Conservation (phyloP, 257 asterid genomes). For the Echium plantagineum region DNA sequence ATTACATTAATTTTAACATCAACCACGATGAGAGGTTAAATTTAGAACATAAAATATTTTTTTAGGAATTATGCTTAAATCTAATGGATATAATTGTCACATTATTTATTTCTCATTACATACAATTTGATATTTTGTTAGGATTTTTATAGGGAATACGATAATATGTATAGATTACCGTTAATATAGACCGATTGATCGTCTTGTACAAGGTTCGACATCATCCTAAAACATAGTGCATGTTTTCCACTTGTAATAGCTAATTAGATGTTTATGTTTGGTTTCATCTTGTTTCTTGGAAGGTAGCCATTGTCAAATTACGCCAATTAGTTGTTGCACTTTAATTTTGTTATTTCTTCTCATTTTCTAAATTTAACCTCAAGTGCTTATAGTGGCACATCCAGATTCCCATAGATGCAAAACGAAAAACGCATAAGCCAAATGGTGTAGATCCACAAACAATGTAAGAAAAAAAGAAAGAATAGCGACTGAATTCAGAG, state of each 20-base stretch:
- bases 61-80: too few relatives aligned
- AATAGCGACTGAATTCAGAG: slow-evolving; percentile 4
- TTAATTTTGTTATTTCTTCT: not conserved
- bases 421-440: slow-evolving; percentile 37
- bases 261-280: not conserved
- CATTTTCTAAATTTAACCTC: slow-evolving; percentile 11
- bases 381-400: slow-evolving; percentile 10
- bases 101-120: too few relatives aligned
- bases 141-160: too few relatives aligned
- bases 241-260: not conserved
- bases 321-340: slow-evolving; percentile 5
- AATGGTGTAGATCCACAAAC: slow-evolving; percentile 15
- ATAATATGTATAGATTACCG: too few relatives aligned
- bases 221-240: not conserved
- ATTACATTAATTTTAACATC: too few relatives aligned
- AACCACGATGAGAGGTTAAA: too few relatives aligned
- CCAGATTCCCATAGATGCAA: slow-evolving; percentile 34
- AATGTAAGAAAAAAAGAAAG: not conserved
- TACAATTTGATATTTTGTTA: too few relatives aligned
- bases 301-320: slow-evolving; percentile 28
- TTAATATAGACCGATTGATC: too few relatives aligned
- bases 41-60: too few relatives aligned
- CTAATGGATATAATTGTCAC: too few relatives aligned
- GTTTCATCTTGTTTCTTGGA: slow-evolving; percentile 18
- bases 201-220: not conserved